A percentile compares a stretch with the other conserved stretches of the same genome.
Evolutionary conservation across 208 protist genomes (phyloP).

Genomic region (Crithidia sp.): DNA sequence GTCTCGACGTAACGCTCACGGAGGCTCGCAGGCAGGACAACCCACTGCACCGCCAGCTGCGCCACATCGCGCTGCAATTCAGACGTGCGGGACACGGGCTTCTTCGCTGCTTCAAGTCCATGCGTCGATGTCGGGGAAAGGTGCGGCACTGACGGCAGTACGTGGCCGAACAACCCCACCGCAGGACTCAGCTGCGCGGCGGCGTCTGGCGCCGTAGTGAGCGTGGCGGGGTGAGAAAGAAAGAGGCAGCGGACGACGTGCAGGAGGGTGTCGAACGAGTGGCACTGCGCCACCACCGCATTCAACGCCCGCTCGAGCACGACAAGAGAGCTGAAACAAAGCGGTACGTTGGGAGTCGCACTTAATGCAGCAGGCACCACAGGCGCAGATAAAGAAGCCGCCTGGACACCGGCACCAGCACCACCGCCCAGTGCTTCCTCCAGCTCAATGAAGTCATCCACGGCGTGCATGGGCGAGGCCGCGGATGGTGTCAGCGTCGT

Average conservation of each 20-base stretch:
- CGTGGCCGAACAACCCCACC: neutral
- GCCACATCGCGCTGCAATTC: slow-evolving; percentile 1
- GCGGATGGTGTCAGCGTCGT: neutral
- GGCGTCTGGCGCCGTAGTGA: slow-evolving; percentile 2
- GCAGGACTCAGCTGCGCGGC: slow-evolving; percentile 1
- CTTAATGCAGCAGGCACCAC: too few species aligned
- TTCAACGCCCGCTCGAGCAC: slow-evolving; percentile 9
- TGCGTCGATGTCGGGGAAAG: neutral
- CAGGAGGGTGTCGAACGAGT: neutral
- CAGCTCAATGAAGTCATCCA: neutral
- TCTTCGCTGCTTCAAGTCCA: too few species aligned
- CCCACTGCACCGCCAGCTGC: slow-evolving; percentile 19
- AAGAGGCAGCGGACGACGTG: slow-evolving; percentile 17
- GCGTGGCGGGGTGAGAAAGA: slow-evolving; percentile 6
- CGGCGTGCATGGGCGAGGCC: too few species aligned
- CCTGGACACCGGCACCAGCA: too few species aligned
- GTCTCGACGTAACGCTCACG: slow-evolving; percentile 30
- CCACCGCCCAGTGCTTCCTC: neutral
- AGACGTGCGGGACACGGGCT: too few species aligned
- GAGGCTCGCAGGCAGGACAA: slow-evolving; percentile 6
- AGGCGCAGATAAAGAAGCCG: too few species aligned
- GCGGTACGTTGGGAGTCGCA: too few species aligned
- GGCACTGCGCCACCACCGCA: neutral
- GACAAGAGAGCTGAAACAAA: neutral
- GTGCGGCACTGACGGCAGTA: neutral